These are phyloP conservation scores for Maudiozyma serrabonitensis DNA, from an alignment of 805 yeast genomes.

Conservation along the genomic window DNA sequence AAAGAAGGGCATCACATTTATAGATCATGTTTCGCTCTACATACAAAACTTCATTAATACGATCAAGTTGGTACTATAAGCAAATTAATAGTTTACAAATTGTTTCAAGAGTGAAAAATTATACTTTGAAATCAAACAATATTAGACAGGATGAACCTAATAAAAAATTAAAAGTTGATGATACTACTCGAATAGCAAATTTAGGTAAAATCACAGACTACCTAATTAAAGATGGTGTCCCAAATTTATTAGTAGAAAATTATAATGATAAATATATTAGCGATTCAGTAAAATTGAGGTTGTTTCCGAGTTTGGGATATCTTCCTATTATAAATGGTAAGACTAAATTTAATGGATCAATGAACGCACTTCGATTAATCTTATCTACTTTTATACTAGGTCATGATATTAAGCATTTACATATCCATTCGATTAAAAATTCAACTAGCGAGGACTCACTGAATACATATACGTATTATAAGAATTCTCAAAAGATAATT, in stretches of 20 bases:
- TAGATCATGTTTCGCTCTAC: too few species aligned
- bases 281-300: constrained; percentile 39
- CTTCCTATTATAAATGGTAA: constrained; percentile 50
- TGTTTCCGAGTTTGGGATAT: constrained; percentile 45
- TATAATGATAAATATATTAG: constrained; percentile 39
- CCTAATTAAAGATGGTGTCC: constrained; percentile 38
- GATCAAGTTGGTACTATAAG: too few species aligned
- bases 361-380: constrained; percentile 46
- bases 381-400: constrained; percentile 44
- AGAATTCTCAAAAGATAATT: constrained; percentile 8
- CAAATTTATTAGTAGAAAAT: constrained; percentile 38
- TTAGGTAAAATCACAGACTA: constrained; percentile 34
- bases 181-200: not conserved
- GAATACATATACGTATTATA: not conserved
- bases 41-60: too few species aligned
- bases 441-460: not conserved
- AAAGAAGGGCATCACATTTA: too few species aligned
- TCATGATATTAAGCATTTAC: constrained; percentile 40
- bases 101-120: too few species aligned
- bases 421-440: constrained; percentile 33
- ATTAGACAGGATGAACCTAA: too few species aligned
- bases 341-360: constrained; percentile 44
- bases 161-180: too few species aligned
- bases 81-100: too few species aligned
- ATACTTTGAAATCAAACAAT: too few species aligned